These are phyloP conservation scores for Pterula multifida DNA, from an alignment of 1,284 basidiomycete species.

Conservation along the genomic window DNA sequence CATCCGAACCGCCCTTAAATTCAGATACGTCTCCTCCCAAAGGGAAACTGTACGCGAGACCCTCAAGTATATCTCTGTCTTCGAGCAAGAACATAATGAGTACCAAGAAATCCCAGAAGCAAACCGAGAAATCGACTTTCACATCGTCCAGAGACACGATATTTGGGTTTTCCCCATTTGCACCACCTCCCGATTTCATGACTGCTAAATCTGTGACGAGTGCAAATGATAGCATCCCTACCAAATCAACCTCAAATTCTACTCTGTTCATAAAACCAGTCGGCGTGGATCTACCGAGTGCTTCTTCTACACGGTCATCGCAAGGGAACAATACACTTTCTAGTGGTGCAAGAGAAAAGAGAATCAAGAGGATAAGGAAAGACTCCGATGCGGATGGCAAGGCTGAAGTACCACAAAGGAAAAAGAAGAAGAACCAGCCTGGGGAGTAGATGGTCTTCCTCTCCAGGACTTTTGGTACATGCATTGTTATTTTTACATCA, in stretches of 20 bases:
- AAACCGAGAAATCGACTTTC: background rate
- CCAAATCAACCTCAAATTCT: background rate
- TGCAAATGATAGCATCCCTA: background rate
- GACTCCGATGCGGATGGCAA: background rate
- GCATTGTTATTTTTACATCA: too few species aligned
- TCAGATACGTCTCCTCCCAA: background rate
- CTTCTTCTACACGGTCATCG: background rate
- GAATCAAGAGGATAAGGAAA: background rate
- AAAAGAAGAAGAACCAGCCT: background rate
- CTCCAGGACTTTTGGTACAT: too few species aligned
- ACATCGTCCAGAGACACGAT: background rate
- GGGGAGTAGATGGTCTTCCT: too few species aligned
- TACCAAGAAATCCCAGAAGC: background rate
- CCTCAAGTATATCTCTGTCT: slow-evolving; percentile 1
- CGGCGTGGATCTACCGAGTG: background rate
- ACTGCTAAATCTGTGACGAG: background rate
- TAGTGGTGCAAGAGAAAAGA: background rate
- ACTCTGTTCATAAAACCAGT: background rate
- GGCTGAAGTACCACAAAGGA: background rate
- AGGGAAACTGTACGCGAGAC: background rate
- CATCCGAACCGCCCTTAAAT: background rate
- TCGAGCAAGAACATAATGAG: background rate
- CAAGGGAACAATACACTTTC: background rate
- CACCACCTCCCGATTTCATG: background rate
- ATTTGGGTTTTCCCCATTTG: background rate